Evolutionary conservation across 257 asterid genomes (phyloP), one percentile per base, ranked within the genome.

Genomic region (Phtheirospermum japonicum): DNA sequence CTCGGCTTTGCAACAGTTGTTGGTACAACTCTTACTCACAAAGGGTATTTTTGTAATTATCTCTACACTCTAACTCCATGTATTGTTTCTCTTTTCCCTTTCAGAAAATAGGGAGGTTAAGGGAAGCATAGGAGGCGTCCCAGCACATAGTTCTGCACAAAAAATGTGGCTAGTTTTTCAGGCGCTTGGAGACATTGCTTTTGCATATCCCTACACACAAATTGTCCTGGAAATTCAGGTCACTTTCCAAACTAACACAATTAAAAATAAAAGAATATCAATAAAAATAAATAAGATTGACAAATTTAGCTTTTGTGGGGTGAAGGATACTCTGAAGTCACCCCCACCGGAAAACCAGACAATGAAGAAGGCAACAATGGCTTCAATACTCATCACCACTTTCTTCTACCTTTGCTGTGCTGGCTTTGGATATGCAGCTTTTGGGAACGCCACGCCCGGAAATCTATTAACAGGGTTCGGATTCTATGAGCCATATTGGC

Each of bases 131-230:
- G 66, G 73, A 71, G 94, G 95, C 55, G 57, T 72, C 49, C 80
- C 86, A 9, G 32, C 79, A 34, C 43, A 75, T 10, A 76, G 62
- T 62, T 64, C 80, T 2, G 77, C 82, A 65, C 64, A 77, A 52
- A 89, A 83, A 81, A 69, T 85, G 10, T 86, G 91, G 97, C 68
- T 63, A 14, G 72, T 84, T 68, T 76, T 82, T 50, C 80, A 86
- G 65, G 93, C 95, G 5, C 77, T 86, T n/a, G 97, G 94, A 59
- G 78, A 79, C 71, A 70, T 89, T 52, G 97, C 97, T 0, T 89
- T 86, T 71, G 69, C 97, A 4, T 89, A 79, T 68, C 89, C 94
- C 5, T 89, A 81, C 52, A 80, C 94, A 51, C 80, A 73, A 46
- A 72, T 84, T 52, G 80, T 86, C 68, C 77, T 89, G 39, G 88